Evolutionary conservation across 1,139 yeast species (phyloP).

Genomic region (Candida tunisiensis): DNA sequence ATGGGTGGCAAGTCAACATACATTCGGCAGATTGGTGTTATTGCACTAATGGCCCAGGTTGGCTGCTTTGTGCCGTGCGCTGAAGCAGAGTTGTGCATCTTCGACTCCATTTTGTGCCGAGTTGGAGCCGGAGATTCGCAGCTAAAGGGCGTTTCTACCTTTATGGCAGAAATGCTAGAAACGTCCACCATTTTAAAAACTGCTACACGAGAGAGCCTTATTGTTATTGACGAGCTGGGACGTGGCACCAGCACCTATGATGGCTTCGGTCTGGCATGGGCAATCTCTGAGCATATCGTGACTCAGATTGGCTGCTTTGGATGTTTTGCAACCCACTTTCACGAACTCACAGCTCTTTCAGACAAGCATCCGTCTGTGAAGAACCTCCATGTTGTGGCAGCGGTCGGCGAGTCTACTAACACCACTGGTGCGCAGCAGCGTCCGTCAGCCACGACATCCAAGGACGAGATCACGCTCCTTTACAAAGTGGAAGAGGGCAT

Average conservation of each 20-base stretch:
- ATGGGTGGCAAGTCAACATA: constrained; percentile 98
- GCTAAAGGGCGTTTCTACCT: constrained; percentile 88
- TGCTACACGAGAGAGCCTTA: constrained; percentile 69
- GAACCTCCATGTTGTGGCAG: constrained; percentile 90
- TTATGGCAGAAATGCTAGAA: constrained; percentile 97
- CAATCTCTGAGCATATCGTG: constrained; percentile 77
- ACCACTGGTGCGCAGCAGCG: constrained; percentile 10
- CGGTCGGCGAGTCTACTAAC: constrained; percentile 42
- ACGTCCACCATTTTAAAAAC: constrained; percentile 82
- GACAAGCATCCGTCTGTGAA: constrained; percentile 43
- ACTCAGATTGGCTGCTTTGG: constrained; percentile 58
- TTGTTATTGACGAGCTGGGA: constrained; percentile 89
- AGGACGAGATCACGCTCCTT: constrained; percentile 61
- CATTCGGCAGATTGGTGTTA: constrained; percentile 82
- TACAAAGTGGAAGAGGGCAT: constrained; percentile 88
- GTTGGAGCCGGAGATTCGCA: constrained; percentile 99
- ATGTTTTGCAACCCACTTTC: constrained; percentile 93
- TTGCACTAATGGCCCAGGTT: constrained; percentile 77
- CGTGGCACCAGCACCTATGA: constrained; percentile 96
- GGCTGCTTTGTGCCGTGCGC: constrained; percentile 83
- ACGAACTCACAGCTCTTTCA: constrained; percentile 72
- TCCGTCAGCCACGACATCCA: constrained; percentile 7
- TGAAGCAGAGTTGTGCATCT: constrained; percentile 59
- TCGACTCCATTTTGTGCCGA: constrained; percentile 85
- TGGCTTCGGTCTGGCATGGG: constrained; percentile 96